Conservation (phyloP, 768 basidiomycete species). For the Russula brevipes region DNA sequence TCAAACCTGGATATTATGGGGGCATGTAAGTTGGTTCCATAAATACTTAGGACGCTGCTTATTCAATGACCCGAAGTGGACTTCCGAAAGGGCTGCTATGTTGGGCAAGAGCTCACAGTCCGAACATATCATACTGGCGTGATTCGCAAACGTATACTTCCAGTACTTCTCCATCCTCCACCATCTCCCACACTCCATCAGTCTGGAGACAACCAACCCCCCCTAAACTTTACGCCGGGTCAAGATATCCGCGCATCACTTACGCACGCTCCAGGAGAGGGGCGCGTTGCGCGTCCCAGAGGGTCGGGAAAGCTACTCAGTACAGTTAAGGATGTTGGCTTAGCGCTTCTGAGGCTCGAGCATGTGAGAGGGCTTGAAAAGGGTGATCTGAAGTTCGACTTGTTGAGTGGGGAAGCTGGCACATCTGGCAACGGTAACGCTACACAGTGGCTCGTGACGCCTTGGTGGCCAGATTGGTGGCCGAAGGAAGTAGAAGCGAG, state of each 20-base stretch:
- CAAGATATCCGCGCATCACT: constrained; percentile 32
- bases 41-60: constrained; percentile 8
- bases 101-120: constrained; percentile 96
- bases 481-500: constrained; percentile 34
- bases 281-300: constrained; percentile 52
- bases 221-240: constrained; percentile 14
- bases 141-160: constrained; percentile 84
- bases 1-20: constrained; percentile 95
- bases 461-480: constrained; percentile 49
- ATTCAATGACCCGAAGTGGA: constrained; percentile 55
- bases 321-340: constrained; percentile 52
- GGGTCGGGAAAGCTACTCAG: constrained; percentile 73
- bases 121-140: constrained; percentile 94
- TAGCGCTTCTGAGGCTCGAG: constrained; percentile 78
- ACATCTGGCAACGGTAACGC: constrained; percentile 31
- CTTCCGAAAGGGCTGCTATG: constrained; percentile 96
- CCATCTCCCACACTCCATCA: not conserved
- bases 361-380: constrained; percentile 53
- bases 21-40: constrained; percentile 56
- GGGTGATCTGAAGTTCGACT: constrained; percentile 43
- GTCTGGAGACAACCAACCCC: not conserved
- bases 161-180: constrained; percentile 53
- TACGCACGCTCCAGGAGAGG: constrained; percentile 27
- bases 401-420: constrained; percentile 25
- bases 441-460: constrained; percentile 42